Percentiles rank a stretch among this genome's conserved stretches.
Conservation (phyloP, 2,329 filamentous ascomycete genomes). For the Trichoderma breve region DNA sequence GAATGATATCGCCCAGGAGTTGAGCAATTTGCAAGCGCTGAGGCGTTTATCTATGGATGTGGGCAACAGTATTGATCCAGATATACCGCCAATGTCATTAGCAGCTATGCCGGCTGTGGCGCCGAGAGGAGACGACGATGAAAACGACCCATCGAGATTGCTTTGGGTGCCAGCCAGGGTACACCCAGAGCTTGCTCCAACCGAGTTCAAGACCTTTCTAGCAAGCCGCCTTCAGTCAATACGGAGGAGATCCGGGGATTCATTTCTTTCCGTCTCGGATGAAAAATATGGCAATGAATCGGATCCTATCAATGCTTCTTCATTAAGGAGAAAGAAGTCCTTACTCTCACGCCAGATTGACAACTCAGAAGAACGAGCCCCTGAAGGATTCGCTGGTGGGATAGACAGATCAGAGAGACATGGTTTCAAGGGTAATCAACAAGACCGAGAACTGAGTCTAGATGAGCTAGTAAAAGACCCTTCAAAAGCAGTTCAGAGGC, state of each 20-base stretch:
- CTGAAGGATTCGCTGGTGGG: constrained; percentile 74
- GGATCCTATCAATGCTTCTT: constrained; percentile 41
- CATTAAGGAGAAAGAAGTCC: constrained; percentile 83
- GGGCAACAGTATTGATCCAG: constrained; percentile 67
- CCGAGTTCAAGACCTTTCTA: constrained; percentile 94
- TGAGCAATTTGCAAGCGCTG: constrained; percentile 88
- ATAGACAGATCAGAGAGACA: constrained; percentile 76
- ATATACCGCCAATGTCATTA: constrained; percentile 67
- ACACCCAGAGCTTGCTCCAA: constrained; percentile 90
- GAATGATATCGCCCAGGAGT: constrained; percentile 83
- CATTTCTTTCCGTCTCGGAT: constrained; percentile 56
- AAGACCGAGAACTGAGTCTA: constrained; percentile 63
- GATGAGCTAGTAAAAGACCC: constrained; percentile 84
- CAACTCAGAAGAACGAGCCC: constrained; percentile 57
- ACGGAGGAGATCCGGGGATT: constrained; percentile 75
- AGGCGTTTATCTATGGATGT: constrained; percentile 95
- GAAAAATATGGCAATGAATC: constrained; percentile 52
- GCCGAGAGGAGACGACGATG: constrained; percentile 71
- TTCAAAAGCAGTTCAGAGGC: constrained; percentile 64
- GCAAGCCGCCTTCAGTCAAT: constrained; percentile 92
- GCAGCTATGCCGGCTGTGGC: constrained; percentile 71
- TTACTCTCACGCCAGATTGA: constrained; percentile 94
- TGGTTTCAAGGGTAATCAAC: constrained; percentile 57
- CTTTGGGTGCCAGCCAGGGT: constrained; percentile 96
- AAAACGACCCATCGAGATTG: constrained; percentile 81